Evolutionary conservation across 2,329 filamentous ascomycete genomes (phyloP), one percentile per base, ranked within the genome.

Genomic region (Aspergillus aculeatus): DNA sequence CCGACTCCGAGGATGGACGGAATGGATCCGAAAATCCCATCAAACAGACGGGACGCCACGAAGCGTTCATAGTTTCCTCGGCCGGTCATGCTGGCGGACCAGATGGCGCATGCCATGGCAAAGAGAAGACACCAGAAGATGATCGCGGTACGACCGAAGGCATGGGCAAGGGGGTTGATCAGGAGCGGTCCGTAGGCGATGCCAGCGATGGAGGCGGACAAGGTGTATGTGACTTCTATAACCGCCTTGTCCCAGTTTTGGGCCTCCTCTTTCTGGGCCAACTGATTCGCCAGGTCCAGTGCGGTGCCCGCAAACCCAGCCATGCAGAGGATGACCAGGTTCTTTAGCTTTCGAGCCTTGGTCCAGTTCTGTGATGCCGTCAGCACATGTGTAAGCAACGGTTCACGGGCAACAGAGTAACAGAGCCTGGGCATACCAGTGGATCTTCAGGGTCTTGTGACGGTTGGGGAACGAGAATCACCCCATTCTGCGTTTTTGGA

Each of bases 361-460:
- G 35, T 12, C 51, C 51, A 54, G 6, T 54, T 54, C 51, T 54
- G 12, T 5, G 10, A 2, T 5, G 12, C 32, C 2, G 16, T 53
- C 16, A 38, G 31, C 26, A 4, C 19, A 9, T 4, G 23, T 11
- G 9, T 10, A 38, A n/a, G 26, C 26, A 10, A 21, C 21, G 19
- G 6, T 0, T 19, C 7, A 5, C 12, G 14, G 12, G 14, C 4
- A 35, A 35, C 11, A 19, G 9, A 5, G 16, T 7, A 14, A 14
- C 5, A n/a, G 19, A 9, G 23, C 23, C 0, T 23, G 1, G 19
- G 44, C 51, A 10, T 54, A 26, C 51, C n/a, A 54, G 38, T 54
- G 51, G 51, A 38, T 54, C 51, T 44, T 54, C 51, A 29, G 51
- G 23, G 29, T 47, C 51, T 16, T 47, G 51, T 10, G 51, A 54